Base-by-base conservation (phyloP, 345 rosid species). In the Pistacia vera region DNA sequence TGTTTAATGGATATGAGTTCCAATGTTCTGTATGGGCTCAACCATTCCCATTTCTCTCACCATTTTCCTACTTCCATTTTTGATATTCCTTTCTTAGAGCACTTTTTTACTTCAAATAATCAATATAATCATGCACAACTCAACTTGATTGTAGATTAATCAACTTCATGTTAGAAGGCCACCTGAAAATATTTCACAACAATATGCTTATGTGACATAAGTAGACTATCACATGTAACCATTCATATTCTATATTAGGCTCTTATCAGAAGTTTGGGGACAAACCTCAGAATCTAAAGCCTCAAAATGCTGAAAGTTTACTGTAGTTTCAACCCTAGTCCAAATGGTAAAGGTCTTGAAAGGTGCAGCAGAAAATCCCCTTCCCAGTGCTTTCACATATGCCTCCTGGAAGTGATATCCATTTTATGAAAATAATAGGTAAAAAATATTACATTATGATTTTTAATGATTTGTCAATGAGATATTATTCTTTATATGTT, bases 311-410 rank as follows among this genome's bases (percentile, higher is more conserved):
- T 48, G 60, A 81, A 75, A 75, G 75, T 55, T 56, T 78, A 78
- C 71, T 51, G 28, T 20, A 41, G 81, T 20, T 46, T 68, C 74
- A 66, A 80, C 22, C 68, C 79, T 82, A 22, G 79, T 44, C 41
- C 65, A 82, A 68, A 95, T 87, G 72, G 90, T 90, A 81, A 93
- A 93, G 69, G 92, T 91, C 66, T 87, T 93, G 85, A 95, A 93
- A 78, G 97, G 97, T 63, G 83, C 54, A 72, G 93, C 95, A 22
- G 98, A 91, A 78, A 95, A 90, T 54, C 97, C 97, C 83, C 75
- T 90, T 78, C 97, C 94, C 82, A 89, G 52, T 77, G 97, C 98
- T 83, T 95, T 91, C 72, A 89, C 95, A 81, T 93, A 95, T 66
- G 97, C 93, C 81, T 94, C 97, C 97, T 94, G 77, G 30, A 86